A percentile compares a stretch with the other conserved stretches of the same genome.
These are phyloP conservation scores for Sporothrix variecibatus DNA, from an alignment of 2,329 filamentous ascomycete species.

Conservation along the genomic window DNA sequence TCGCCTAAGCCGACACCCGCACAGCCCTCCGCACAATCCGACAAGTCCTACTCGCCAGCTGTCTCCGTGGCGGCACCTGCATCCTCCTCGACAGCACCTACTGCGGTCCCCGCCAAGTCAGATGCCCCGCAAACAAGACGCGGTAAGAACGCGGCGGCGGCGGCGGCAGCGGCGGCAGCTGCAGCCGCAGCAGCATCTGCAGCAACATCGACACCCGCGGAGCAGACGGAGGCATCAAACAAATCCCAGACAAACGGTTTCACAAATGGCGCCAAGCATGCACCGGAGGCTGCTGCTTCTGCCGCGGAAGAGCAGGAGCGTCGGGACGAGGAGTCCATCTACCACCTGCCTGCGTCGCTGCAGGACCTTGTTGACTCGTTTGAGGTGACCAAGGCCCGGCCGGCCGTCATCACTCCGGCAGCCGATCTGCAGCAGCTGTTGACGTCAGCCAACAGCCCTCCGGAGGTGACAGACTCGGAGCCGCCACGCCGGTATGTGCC, in stretches of 20 bases:
- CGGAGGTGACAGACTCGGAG: constrained; percentile 77
- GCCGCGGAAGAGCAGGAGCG: constrained; percentile 53
- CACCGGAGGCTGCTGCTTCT: constrained; percentile 28
- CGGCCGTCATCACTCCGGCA: constrained; percentile 61
- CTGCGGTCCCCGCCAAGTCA: constrained; percentile 36
- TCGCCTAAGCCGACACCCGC: constrained; percentile 53
- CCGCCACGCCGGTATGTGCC: constrained; percentile 82
- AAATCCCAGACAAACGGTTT: constrained; percentile 17
- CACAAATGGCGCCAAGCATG: constrained; percentile 53
- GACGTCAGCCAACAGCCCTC: constrained; percentile 71
- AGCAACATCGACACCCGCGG: constrained; percentile 38
- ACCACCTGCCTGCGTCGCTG: constrained; percentile 84
- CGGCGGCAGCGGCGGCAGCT: constrained; percentile 29
- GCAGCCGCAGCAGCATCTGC: constrained; percentile 10
- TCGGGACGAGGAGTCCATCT: constrained; percentile 73
- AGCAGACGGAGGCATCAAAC: constrained; percentile 41
- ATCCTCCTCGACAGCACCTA: constrained; percentile 32
- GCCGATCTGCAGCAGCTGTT: constrained; percentile 73
- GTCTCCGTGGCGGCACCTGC: constrained; percentile 30
- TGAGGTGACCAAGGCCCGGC: constrained; percentile 75
- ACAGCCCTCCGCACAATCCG: constrained; percentile 46
- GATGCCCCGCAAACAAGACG: constrained; percentile 43
- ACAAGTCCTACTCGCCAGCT: constrained; percentile 38
- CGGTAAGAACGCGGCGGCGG: constrained; percentile 42
- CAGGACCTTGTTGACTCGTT: constrained; percentile 91